Percentiles rank a stretch among this genome's conserved stretches.
phyloP scores from a whole-genome alignment of 345 rosid species.

The Pistacia atlantica region DNA sequence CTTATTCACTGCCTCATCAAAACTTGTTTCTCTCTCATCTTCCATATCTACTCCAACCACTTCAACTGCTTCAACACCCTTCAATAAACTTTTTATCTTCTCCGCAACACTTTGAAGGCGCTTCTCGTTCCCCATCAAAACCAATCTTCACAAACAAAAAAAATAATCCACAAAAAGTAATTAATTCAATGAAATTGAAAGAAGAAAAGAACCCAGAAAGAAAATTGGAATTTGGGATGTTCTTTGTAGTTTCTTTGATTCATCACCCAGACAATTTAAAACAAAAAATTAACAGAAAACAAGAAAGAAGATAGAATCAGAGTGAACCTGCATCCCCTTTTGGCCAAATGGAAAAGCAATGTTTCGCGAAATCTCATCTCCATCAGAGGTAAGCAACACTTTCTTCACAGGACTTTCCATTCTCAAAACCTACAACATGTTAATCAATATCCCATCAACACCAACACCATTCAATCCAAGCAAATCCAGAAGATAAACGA shows the following conservation, averaged over 20 bases:
- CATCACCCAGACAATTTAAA: not conserved
- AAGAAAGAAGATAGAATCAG: not conserved
- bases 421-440: not conserved
- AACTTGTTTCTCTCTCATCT: conserved; percentile 59
- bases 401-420: conserved; percentile 62
- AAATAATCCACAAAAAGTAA: not conserved
- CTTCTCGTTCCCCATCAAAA: conserved; percentile 73
- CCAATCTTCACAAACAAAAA: conserved; percentile 51
- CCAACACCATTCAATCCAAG: not conserved
- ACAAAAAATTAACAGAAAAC: not conserved
- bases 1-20: conserved; percentile 72
- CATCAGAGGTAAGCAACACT: conserved; percentile 79
- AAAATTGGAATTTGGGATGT: not conserved
- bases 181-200: not conserved
- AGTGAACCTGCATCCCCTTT: conserved; percentile 76
- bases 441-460: not conserved
- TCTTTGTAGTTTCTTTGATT: not conserved
- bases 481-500: not conserved
- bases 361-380: conserved; percentile 67
- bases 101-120: conserved; percentile 45
- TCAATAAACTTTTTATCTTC: conserved; percentile 38
- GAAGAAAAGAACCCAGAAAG: not conserved
- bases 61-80: conserved; percentile 42
- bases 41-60: conserved; percentile 78
- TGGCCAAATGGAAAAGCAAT: conserved; percentile 77